Base-by-base conservation (phyloP, 2,329 filamentous ascomycete genomes). In the Diaporthe sp. region DNA sequence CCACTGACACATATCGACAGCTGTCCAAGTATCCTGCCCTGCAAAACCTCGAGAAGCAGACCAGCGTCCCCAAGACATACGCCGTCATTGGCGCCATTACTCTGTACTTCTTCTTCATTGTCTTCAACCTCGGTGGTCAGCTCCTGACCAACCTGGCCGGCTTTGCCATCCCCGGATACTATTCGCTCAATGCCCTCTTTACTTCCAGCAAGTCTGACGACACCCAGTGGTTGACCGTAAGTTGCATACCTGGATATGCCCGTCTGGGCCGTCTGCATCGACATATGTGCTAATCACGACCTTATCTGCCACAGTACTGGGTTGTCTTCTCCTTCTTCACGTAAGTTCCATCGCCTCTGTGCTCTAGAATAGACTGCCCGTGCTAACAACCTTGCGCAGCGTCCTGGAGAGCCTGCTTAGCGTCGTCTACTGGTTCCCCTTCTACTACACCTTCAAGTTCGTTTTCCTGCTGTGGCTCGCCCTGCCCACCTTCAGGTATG, bases 381-480 rank as follows among this genome's bases (percentile, higher is more conserved):
- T 35, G 70, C 54, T 74, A 61, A 71, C 35, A 33, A n/a, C 3
- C 19, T 22, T 30, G 6, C 54, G 17, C 78, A 92, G 89, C 77
- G 93, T 97, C 67, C 83, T 95, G 80, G 95, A 97, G 90, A 95
- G 93, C 85, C 89, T 94, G 76, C 86, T 97, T 82, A 95, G 90
- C 86, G 93, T 95, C 77, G 94, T 96, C 77, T 97, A 97, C 90
- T 97, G 94, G 94, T 95, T 97, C 89, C 94, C 97, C 83, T 99
- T 99, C 89, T 99, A 99, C 93, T 99, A 95, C 87, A 96, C 96
- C 84, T 98, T 99, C 94, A 99, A 99, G 91, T 98, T 99, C 84
- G 89, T 97, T 83, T 94, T 98, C 85, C 90, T 98, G 81, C 92
- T 99, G 84, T 99, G 97, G 97, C 95, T 99, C 88, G 92, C 96